A percentile compares a stretch with the other conserved stretches of the same genome.
phyloP scores from a whole-genome alignment of 768 basidiomycete genomes.

The Peribolospora baueri region DNA sequence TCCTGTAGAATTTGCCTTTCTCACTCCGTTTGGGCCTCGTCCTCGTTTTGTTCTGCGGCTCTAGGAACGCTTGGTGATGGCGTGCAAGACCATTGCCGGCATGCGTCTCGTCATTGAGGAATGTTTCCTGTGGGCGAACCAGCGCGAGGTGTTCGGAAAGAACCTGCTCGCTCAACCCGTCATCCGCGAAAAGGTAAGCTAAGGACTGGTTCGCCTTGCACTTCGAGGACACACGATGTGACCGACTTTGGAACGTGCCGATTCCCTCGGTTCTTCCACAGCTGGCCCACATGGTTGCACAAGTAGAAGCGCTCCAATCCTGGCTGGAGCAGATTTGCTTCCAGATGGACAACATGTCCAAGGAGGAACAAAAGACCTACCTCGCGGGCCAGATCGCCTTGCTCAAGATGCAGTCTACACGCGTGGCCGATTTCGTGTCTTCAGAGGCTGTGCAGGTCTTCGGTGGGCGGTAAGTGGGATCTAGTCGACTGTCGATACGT shows the following conservation, averaged over 20 bases:
- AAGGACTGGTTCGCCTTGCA: too few relatives aligned
- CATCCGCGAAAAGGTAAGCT: constrained; percentile 10
- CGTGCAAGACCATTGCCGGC: constrained; percentile 3
- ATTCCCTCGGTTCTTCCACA: background rate
- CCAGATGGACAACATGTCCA: constrained; percentile 5
- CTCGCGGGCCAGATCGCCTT: constrained; percentile 13
- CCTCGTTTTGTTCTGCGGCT: background rate
- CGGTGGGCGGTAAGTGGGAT: constrained; percentile 5
- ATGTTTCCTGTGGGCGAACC: constrained; percentile 7
- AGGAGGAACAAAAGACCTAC: constrained; percentile 6
- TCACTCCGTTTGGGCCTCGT: too few relatives aligned
- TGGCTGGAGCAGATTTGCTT: constrained; percentile 14
- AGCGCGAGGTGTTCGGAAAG: constrained; percentile 10
- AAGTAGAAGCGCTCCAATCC: constrained; percentile 12
- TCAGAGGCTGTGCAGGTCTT: constrained; percentile 12
- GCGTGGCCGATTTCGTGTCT: constrained; percentile 7
- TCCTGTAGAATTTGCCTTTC: background rate
- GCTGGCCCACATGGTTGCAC: constrained; percentile 11
- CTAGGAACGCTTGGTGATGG: constrained; percentile 7
- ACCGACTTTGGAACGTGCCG: background rate
- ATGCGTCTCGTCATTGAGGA: constrained; percentile 11
- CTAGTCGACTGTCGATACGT: too few relatives aligned
- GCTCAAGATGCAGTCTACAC: constrained; percentile 9
- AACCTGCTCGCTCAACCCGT: constrained; percentile 11
- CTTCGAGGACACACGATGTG: too few relatives aligned